Base-by-base conservation (phyloP, 306 rosid genomes). In the Medicago lupulina region DNA sequence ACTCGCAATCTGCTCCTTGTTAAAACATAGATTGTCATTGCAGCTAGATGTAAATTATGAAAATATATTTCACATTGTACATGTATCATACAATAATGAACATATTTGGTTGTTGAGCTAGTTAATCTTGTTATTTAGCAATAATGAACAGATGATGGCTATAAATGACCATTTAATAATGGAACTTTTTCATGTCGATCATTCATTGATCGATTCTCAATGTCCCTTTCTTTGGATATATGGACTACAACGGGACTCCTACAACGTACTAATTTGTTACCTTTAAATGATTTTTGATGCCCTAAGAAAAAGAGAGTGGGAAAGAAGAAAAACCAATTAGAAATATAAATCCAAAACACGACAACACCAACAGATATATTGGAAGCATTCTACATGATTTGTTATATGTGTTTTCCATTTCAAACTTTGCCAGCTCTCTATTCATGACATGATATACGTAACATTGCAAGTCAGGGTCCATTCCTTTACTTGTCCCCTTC, bases 351-450 rank as follows among this genome's bases (percentile, higher is more conserved):
- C 15, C 9, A 10, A 14, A 14, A 58, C 40, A 47, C 1, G 53
- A 81, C 54, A 51, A 7, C 49, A 55, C n/a, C 65, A 64, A 71
- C n/a, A 55, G 15, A 67, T 77, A 31, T 21, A 76, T 57, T 65
- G 71, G 71, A 71, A 55, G 38, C 38, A 34, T 34, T 72, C 28
- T 43, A 41, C 9, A 16, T 70, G 47, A 57, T 76, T 76, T 76
- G 38, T 34, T 34, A 34, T 23, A 5, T 31, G 36, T 4, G 36
- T 46, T 77, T 39, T 46, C 41, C 66, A 36, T 47, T 57, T 65
- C 67, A 71, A 71, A 71, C 16, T 55, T 65, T 77, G 82, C 79
- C 81, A 81, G 71, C 85, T 76, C 39, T 43, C 1, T 40, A 19
- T 6, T 4, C 54, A 51, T 70, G 62, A 41, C 69, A 55, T 75